Percentiles rank a stretch among this genome's conserved stretches.
Conservation (phyloP, 148 eudicot genomes). For the Vaccinium macrocarpon region DNA sequence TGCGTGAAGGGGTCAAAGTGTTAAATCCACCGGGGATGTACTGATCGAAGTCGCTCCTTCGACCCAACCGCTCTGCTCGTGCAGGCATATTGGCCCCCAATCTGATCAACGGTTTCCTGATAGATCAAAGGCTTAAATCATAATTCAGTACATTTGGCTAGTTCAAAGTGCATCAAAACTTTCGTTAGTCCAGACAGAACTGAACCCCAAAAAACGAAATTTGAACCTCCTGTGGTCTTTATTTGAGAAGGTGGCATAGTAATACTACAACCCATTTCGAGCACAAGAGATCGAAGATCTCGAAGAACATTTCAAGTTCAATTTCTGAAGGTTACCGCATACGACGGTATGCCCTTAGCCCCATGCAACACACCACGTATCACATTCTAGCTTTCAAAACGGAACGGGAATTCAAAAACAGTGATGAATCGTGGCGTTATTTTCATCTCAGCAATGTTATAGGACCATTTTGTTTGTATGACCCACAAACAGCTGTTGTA, state of each 20-base stretch:
- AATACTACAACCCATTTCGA: background rate
- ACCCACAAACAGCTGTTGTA: constrained; percentile 12
- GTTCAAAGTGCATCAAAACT: background rate
- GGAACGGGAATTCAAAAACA: background rate
- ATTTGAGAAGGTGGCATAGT: background rate
- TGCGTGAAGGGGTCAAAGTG: background rate
- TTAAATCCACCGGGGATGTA: constrained; percentile 24
- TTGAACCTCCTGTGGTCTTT: background rate
- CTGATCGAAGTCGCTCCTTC: constrained; percentile 78
- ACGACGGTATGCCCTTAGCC: background rate
- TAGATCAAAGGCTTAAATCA: background rate
- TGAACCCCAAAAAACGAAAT: background rate
- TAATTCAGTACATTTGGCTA: background rate
- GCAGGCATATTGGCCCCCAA: constrained; percentile 34
- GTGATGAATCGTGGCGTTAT: constrained; percentile 4
- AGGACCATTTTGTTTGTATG: constrained; percentile 4
- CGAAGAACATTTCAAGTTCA: background rate
- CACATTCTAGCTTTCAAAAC: background rate
- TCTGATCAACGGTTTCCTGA: constrained; percentile 80
- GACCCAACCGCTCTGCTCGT: constrained; percentile 66
- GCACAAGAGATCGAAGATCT: background rate
- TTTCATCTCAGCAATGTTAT: background rate
- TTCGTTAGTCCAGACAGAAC: background rate
- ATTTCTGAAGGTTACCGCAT: background rate
- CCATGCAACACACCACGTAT: background rate